phyloP scores from a whole-genome alignment of 805 yeast species.

The Sungouiozyma ichnusensis region DNA sequence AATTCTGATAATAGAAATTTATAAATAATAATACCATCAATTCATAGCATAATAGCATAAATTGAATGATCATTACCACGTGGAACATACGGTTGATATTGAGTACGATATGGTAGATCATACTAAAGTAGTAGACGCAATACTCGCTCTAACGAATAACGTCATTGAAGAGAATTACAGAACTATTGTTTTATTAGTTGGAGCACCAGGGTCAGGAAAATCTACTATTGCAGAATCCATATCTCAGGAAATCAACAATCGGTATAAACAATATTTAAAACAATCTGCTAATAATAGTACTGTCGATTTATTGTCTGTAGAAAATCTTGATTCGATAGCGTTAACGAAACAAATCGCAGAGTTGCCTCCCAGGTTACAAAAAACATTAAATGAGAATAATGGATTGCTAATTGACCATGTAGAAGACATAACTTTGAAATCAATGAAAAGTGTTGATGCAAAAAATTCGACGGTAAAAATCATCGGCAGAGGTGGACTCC shows the following conservation, averaged over 20 bases:
- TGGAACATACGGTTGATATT: too few species aligned
- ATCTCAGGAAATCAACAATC: conserved; percentile 31
- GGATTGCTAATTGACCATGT: conserved; percentile 14
- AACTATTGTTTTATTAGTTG: conserved; percentile 50
- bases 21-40: not conserved
- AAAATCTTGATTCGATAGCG: conserved; percentile 5
- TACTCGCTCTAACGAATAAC: conserved; percentile 20
- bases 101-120: conserved; percentile 20
- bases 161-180: conserved; percentile 30
- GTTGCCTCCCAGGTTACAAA: conserved; percentile 6
- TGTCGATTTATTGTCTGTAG: not conserved
- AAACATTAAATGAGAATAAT: conserved; percentile 6
- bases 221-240: conserved; percentile 50
- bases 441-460: conserved; percentile 11
- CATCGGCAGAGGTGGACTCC: conserved; percentile 25
- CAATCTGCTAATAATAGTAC: not conserved
- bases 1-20: conserved; percentile 36
- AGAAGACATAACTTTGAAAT: conserved; percentile 15
- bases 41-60: too few species aligned
- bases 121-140: conserved; percentile 24
- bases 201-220: conserved; percentile 83
- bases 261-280: conserved; percentile 11
- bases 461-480: conserved; percentile 12
- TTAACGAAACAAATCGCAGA: conserved; percentile 3
- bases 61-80: too few species aligned